Percentiles rank a stretch among this genome's conserved stretches.
Conservation (phyloP, 768 basidiomycete genomes). For the Auricularia heimuer region DNA sequence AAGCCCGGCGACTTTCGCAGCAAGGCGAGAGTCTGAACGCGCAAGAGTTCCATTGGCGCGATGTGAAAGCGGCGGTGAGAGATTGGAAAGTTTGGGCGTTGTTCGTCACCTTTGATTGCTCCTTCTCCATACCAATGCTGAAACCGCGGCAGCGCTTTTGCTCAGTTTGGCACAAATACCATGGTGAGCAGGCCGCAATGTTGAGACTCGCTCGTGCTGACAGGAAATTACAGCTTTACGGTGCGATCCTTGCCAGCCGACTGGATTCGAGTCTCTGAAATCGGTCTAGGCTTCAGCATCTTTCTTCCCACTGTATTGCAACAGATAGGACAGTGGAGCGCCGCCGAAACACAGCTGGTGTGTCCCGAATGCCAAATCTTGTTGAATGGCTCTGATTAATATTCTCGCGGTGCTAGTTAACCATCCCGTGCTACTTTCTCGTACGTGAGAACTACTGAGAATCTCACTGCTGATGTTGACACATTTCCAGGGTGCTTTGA, state of each 20-base stretch:
- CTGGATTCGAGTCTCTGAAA: too few relatives aligned
- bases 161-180: conserved; percentile 6
- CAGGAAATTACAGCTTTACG: too few relatives aligned
- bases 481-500: neutral
- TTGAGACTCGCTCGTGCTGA: too few relatives aligned
- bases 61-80: neutral
- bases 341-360: neutral
- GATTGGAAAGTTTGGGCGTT: conserved; percentile 5
- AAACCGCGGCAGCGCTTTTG: neutral
- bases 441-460: neutral
- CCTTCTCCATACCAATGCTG: too few relatives aligned
- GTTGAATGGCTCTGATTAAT: neutral
- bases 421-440: neutral
- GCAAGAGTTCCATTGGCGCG: conserved; percentile 7
- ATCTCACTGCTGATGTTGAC: neutral
- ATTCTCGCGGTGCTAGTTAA: neutral
- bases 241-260: too few relatives aligned
- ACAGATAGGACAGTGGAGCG: conserved; percentile 2
- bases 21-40: conserved; percentile 5
- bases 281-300: conserved; percentile 1
- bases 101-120: neutral
- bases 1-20: neutral
- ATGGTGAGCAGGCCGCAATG: neutral
- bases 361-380: neutral
- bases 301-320: conserved; percentile 7